phyloP scores from a whole-genome alignment of 108 stramenopile species.

The Epipyxis sp. region DNA sequence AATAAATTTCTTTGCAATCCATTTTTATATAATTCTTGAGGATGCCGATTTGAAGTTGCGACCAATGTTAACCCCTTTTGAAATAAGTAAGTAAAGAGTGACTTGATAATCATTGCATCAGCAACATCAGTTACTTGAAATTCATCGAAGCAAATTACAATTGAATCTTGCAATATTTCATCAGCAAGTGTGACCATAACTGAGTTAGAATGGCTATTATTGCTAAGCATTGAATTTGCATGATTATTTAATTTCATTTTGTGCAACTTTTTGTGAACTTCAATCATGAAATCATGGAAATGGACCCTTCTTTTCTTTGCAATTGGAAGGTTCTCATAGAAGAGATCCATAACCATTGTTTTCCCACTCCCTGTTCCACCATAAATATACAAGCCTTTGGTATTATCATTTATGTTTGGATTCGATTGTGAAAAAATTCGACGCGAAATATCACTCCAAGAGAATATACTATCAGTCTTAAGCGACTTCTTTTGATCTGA shows the following conservation, averaged over 20 bases:
- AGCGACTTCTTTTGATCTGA: no score
- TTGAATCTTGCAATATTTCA: conserved; percentile 14
- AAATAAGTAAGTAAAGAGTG: conserved; percentile 43
- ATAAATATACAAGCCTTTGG: conserved; percentile 17
- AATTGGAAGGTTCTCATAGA: conserved; percentile 15
- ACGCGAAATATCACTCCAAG: no score
- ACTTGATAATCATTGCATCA: conserved; percentile 51
- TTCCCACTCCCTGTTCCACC: conserved; percentile 21
- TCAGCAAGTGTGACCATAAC: neutral
- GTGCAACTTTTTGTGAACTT: conserved; percentile 53
- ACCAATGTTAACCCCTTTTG: conserved; percentile 54
- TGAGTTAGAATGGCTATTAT: no score
- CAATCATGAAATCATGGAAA: conserved; percentile 59
- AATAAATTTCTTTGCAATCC: conserved; percentile 91
- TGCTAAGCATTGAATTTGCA: neutral
- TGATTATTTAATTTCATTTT: neutral
- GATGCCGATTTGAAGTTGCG: conserved; percentile 91
- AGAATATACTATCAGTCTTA: no score
- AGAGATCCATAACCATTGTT: conserved; percentile 28
- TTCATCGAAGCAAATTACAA: conserved; percentile 95
- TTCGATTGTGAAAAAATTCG: no score
- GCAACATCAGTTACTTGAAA: conserved; percentile 94
- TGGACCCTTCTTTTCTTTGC: conserved; percentile 36
- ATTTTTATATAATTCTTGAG: conserved; percentile 83
- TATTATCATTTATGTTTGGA: no score